These are phyloP conservation scores for Ceratocystis ficicola DNA, from an alignment of 2,329 filamentous ascomycete genomes.

Conservation along the genomic window DNA sequence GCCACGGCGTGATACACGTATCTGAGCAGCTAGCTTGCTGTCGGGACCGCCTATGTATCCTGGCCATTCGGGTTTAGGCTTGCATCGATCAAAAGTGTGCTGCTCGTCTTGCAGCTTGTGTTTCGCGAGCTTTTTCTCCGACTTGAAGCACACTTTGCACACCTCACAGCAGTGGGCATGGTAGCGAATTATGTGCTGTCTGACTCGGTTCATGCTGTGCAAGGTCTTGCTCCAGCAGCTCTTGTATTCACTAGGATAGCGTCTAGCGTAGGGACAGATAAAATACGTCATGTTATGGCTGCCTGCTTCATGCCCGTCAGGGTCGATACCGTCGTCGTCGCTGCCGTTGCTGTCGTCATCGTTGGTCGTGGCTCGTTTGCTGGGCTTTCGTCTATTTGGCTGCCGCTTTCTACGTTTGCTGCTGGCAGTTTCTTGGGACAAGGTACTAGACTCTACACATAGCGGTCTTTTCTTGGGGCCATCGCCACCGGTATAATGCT, in stretches of 20 bases:
- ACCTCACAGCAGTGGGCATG: background rate
- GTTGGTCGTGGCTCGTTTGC: background rate
- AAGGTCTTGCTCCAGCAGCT: background rate
- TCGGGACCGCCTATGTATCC: no score
- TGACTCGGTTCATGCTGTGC: background rate
- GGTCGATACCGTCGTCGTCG: background rate
- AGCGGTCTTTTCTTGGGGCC: background rate
- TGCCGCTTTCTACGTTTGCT: background rate
- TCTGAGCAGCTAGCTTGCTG: no score
- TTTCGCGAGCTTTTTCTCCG: background rate
- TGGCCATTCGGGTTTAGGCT: no score
- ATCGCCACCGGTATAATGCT: background rate
- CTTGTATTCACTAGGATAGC: no score
- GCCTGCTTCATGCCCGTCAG: background rate
- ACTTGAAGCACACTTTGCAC: background rate
- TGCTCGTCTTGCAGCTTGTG: no score
- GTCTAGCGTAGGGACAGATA: background rate
- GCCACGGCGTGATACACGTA: no score
- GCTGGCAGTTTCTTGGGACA: background rate
- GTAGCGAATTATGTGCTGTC: constrained; percentile 2
- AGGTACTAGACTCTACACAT: no score
- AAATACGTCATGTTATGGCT: background rate
- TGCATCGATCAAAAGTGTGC: no score
- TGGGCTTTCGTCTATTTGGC: background rate
- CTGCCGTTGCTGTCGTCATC: background rate